phyloP scores from a whole-genome alignment of 495 filamentous ascomycete genomes.

The Sordaria brevicollis region DNA sequence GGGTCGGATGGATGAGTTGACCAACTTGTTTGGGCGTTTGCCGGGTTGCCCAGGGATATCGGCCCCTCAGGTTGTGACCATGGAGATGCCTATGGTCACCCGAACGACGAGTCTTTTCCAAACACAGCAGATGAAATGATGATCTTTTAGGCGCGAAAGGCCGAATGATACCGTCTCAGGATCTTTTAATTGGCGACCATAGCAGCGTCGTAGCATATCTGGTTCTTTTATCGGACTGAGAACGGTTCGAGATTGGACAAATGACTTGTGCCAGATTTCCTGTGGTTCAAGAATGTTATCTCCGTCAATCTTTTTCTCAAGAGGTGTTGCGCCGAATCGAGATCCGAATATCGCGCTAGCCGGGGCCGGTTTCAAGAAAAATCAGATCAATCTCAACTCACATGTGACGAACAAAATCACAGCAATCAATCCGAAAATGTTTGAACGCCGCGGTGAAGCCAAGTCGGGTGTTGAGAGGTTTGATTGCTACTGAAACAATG shows the following conservation, averaged over 20 bases:
- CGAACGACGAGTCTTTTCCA: not conserved
- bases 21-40: not conserved
- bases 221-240: not conserved
- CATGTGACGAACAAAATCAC: not conserved
- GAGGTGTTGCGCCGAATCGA: slow-evolving; percentile 12
- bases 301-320: not conserved
- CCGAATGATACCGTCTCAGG: not conserved
- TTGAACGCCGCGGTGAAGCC: not conserved
- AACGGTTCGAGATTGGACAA: not conserved
- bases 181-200: not conserved
- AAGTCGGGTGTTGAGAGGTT: not conserved
- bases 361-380: not conserved
- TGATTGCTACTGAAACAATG: not conserved
- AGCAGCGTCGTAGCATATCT: not conserved
- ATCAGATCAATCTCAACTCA: not conserved
- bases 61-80: not conserved
- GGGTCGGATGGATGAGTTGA: not conserved
- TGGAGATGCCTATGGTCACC: not conserved
- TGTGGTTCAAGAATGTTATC: not conserved
- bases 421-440: not conserved
- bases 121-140: not conserved
- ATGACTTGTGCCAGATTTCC: not conserved
- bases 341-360: slow-evolving; percentile 7
- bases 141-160: not conserved
- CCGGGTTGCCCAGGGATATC: not conserved